Percentiles rank a stretch among this genome's conserved stretches.
Conservation (phyloP, 805 yeast species). For the Lachancea nothofagi region DNA sequence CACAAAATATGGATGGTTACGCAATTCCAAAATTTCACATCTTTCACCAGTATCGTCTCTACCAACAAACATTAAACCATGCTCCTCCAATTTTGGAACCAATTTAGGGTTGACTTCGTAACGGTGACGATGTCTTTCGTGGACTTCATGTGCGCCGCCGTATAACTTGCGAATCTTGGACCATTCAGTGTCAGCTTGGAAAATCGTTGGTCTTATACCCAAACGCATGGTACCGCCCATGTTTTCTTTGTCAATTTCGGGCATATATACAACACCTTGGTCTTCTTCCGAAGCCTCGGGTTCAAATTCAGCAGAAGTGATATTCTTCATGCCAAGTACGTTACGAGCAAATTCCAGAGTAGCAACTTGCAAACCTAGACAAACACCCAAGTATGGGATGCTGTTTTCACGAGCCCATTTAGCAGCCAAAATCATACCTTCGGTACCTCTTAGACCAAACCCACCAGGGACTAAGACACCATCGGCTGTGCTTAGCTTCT, state of each 20-base stretch:
- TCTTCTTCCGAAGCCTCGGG: slow-evolving; percentile 53
- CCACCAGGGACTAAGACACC: slow-evolving; percentile 99
- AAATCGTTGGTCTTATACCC: slow-evolving; percentile 86
- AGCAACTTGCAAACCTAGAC: slow-evolving; percentile 95
- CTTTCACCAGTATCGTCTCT: slow-evolving; percentile 85
- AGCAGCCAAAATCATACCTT: slow-evolving; percentile 96
- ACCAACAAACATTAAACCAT: slow-evolving; percentile 87
- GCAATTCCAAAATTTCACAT: slow-evolving; percentile 89
- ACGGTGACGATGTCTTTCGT: slow-evolving; percentile 97
- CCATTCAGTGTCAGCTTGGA: slow-evolving; percentile 61
- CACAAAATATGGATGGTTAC: slow-evolving; percentile 82
- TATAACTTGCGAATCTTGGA: slow-evolving; percentile 71
- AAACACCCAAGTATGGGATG: slow-evolving; percentile 92
- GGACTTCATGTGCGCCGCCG: slow-evolving; percentile 60
- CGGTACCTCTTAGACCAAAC: slow-evolving; percentile 94
- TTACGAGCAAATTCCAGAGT: slow-evolving; percentile 88
- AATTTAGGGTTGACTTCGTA: slow-evolving; percentile 91
- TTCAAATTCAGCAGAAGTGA: slow-evolving; percentile 80
- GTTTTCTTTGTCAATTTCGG: slow-evolving; percentile 91
- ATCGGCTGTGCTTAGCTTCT: slow-evolving; percentile 83
- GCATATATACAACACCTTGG: slow-evolving; percentile 89
- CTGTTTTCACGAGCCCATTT: slow-evolving; percentile 97
- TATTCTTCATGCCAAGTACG: slow-evolving; percentile 59
- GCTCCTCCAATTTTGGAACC: slow-evolving; percentile 60
- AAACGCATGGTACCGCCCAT: slow-evolving; percentile 99